These are phyloP conservation scores for Amylostereum areolatum DNA, from an alignment of 1,284 basidiomycete genomes.

Conservation along the genomic window DNA sequence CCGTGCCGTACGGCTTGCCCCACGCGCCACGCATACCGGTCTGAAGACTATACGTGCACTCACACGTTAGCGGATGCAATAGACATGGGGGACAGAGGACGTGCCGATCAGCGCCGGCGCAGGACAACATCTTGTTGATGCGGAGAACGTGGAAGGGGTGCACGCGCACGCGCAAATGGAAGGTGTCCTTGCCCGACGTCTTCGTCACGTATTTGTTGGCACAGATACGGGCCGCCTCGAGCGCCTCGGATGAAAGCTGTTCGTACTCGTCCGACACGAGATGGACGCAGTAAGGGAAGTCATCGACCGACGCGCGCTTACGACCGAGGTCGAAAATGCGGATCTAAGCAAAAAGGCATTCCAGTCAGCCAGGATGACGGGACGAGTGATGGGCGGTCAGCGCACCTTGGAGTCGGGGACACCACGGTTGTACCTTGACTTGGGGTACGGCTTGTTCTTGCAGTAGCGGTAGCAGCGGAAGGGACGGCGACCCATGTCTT, in stretches of 20 bases:
- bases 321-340: slow-evolving; percentile 93
- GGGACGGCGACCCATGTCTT: slow-evolving; percentile 86
- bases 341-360: slow-evolving; percentile 46
- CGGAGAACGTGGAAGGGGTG: slow-evolving; percentile 99
- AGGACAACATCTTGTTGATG: slow-evolving; percentile 99
- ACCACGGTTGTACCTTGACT: slow-evolving; percentile 98
- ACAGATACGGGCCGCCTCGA: slow-evolving; percentile 98
- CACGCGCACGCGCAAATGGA: slow-evolving; percentile 96
- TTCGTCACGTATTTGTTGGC: slow-evolving; percentile 99
- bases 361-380: slow-evolving; percentile 1
- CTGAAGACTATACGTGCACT: slow-evolving; percentile 61
- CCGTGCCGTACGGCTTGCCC: slow-evolving; percentile 98
- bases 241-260: slow-evolving; percentile 92
- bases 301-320: slow-evolving; percentile 93
- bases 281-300: slow-evolving; percentile 96
- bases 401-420: slow-evolving; percentile 86
- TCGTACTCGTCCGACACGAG: slow-evolving; percentile 99
- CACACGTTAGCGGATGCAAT: not conserved
- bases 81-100: slow-evolving; percentile 16
- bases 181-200: slow-evolving; percentile 96
- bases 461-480: slow-evolving; percentile 97
- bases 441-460: slow-evolving; percentile 97
- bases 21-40: slow-evolving; percentile 99
- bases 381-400: slow-evolving; percentile 6
- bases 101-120: slow-evolving; percentile 94